Base-by-base conservation (phyloP, 192 early-diverging fungal genomes). In the Cetraspora pellucida region DNA sequence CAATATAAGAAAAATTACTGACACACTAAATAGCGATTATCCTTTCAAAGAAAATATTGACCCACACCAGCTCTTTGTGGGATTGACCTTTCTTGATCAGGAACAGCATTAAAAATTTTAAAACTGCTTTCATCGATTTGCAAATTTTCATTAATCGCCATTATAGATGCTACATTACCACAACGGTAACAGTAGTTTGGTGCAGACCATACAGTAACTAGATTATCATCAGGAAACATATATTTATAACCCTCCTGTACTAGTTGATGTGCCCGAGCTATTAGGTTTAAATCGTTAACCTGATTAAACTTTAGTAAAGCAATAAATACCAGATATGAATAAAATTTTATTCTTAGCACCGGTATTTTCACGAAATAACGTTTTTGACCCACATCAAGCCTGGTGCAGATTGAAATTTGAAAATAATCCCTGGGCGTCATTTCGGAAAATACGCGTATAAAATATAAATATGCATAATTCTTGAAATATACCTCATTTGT, bases 111-210 rank as follows among this genome's bases (percentile, higher is more conserved):
- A 84, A 99, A 99, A 74, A 98, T 97, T 85, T 95, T 95, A 86
- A 98, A 98, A 81, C 89, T 91, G 72, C 85, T 85, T 64, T 96
- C 95, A 63, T 91, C 88, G 69, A 98, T 85, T 44, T 91, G 88
- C 25, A 91, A 81, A 43, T 84, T 84, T 77, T 94, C 90, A 68
- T 92, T 87, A 27, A 98, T 88, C 78, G 94, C 90, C 88, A 97
- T 92, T 70, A 99, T 93, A 45, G 95, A 94, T 10, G 96, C 96
- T 25, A 98, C 94, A 79, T 99, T 98, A 50, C 95, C 96, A 78
- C 97, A 99, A 30, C 97, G 89, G 83, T 98, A 98, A 80, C 97
- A 99, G 83, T 99, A 99, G 78, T 98, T 97, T 60, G 96, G 96
- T 14, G 96, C 97, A 47, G 92, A 94, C 97, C 97, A 98, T 23